These are phyloP conservation scores for Botrytis squamosa DNA, from an alignment of 2,329 filamentous ascomycete species.

Conservation along the genomic window DNA sequence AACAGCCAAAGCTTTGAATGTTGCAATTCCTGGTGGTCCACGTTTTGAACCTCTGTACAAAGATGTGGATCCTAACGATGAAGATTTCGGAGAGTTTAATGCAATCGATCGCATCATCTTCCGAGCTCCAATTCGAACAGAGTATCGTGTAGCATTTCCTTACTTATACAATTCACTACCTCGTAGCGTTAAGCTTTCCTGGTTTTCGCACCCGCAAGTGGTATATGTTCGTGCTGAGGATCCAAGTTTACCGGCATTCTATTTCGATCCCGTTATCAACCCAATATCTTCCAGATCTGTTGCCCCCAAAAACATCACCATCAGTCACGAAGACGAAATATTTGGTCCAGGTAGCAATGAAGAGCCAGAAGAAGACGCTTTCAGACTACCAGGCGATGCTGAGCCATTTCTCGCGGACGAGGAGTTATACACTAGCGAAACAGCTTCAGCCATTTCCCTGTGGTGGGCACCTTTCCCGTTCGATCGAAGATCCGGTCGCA, in stretches of 20 bases:
- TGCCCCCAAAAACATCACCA: constrained; percentile 86
- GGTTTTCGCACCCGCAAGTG: constrained; percentile 90
- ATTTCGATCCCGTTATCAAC: constrained; percentile 97
- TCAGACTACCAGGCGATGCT: constrained; percentile 74
- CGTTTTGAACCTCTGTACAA: constrained; percentile 97
- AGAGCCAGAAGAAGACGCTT: constrained; percentile 71
- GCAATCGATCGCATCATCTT: constrained; percentile 99
- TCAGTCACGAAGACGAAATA: constrained; percentile 90
- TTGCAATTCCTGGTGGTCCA: constrained; percentile 94
- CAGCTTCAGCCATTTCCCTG: constrained; percentile 83
- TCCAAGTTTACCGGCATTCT: constrained; percentile 87
- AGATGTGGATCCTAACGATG: constrained; percentile 96
- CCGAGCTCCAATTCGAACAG: constrained; percentile 88
- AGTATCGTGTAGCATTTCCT: constrained; percentile 92
- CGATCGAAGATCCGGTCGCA: constrained; percentile 86
- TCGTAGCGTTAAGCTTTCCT: constrained; percentile 86
- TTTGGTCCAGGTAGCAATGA: constrained; percentile 79
- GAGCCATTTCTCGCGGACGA: constrained; percentile 90
- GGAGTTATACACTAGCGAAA: constrained; percentile 84
- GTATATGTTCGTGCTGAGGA: constrained; percentile 90
- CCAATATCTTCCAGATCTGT: constrained; percentile 95
- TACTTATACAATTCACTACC: constrained; percentile 96
- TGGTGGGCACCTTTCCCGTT: constrained; percentile 99
- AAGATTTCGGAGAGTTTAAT: constrained; percentile 99
- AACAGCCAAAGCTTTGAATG: constrained; percentile 94